Evolutionary conservation across 1,284 basidiomycete species (phyloP).

Genomic region (Cryptococcus sp.): DNA sequence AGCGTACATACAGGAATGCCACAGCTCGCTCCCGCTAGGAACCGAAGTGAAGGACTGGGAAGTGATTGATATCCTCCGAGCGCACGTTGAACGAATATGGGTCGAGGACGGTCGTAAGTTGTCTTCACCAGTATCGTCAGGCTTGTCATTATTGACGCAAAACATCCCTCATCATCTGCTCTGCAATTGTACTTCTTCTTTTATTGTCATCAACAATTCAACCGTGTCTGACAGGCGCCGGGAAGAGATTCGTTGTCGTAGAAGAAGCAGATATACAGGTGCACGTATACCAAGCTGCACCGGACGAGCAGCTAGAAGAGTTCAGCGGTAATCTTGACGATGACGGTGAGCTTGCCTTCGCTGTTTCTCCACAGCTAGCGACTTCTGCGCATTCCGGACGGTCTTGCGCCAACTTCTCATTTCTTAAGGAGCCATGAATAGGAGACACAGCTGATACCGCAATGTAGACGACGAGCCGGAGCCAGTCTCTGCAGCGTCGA

Average conservation of each 20-base stretch:
- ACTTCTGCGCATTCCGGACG: neutral
- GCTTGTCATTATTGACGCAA: too few relatives aligned
- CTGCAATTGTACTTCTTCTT: neutral
- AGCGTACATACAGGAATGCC: constrained; percentile 62
- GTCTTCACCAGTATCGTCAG: constrained; percentile 29
- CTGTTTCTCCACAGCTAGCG: neutral
- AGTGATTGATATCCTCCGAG: constrained; percentile 65
- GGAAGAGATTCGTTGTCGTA: constrained; percentile 5
- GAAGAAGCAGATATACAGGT: constrained; percentile 62
- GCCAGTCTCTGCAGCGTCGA: constrained; percentile 78
- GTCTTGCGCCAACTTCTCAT: neutral
- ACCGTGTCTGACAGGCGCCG: neutral
- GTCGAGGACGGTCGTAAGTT: constrained; percentile 64
- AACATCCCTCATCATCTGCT: too few relatives aligned
- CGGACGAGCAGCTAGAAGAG: constrained; percentile 72
- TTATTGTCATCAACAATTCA: constrained; percentile 3
- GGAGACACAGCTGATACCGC: neutral
- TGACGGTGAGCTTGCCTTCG: constrained; percentile 50
- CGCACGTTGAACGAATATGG: constrained; percentile 75
- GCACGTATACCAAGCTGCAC: constrained; percentile 81
- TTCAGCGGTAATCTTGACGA: constrained; percentile 61
- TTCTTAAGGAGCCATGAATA: neutral
- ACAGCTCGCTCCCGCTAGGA: constrained; percentile 54
- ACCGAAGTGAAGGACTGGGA: constrained; percentile 33
- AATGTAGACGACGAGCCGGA: constrained; percentile 63